Evolutionary conservation across 257 asterid genomes (phyloP).

Genomic region (Coffea eugenioides): DNA sequence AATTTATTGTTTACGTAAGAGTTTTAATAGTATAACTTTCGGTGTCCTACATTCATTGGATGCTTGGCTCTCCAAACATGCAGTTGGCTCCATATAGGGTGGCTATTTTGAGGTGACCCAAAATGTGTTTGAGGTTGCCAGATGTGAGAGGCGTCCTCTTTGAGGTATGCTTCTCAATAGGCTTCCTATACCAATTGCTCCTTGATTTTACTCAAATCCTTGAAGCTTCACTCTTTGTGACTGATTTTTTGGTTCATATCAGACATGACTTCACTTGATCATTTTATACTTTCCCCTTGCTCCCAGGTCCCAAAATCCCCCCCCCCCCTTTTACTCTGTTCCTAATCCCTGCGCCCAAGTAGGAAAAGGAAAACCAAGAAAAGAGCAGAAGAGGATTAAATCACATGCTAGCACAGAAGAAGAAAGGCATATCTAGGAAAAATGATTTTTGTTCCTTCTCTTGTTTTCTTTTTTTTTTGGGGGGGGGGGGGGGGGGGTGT

Average conservation of each 20-base stretch:
- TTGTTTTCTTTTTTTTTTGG: neutral
- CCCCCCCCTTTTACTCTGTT: neutral
- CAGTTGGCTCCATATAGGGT: constrained; percentile 68
- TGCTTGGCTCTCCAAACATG: constrained; percentile 67
- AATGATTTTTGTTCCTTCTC: neutral
- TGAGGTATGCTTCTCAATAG: constrained; percentile 87
- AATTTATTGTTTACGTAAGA: constrained; percentile 1
- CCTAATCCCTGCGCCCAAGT: neutral
- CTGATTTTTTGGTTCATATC: neutral
- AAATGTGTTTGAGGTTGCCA: constrained; percentile 51
- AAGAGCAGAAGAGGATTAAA: neutral
- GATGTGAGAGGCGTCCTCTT: constrained; percentile 81
- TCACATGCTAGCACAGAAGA: neutral
- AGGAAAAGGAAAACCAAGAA: neutral
- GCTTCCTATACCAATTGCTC: constrained; percentile 29
- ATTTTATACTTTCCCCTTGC: neutral
- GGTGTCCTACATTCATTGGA: constrained; percentile 32
- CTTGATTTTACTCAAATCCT: constrained; percentile 6
- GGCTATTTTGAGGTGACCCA: constrained; percentile 69
- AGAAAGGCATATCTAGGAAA: too few species aligned
- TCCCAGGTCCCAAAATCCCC: neutral
- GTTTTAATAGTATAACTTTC: constrained; percentile 13
- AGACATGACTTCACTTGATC: constrained; percentile 1
- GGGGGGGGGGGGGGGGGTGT: neutral
- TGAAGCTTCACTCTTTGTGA: constrained; percentile 8